These are phyloP conservation scores for Fraxinus sp. DNA, from an alignment of 305 asterid species.

Conservation along the genomic window DNA sequence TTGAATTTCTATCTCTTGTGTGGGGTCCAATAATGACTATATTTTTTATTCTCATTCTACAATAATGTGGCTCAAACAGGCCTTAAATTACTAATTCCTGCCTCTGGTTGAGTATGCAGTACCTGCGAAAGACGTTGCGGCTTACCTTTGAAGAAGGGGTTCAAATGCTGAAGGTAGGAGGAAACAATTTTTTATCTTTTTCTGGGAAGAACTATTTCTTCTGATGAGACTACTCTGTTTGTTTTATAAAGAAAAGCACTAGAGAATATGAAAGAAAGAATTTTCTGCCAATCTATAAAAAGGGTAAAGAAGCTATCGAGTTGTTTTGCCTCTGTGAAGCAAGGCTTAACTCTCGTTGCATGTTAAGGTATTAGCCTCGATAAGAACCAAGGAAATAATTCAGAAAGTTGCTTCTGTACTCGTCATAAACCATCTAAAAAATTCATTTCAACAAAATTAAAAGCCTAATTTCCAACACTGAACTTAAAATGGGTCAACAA, in stretches of 20 bases:
- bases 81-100: neutral
- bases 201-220: neutral
- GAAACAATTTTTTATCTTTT: neutral
- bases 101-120: constrained; percentile 52
- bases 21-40: no score
- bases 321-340: neutral
- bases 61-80: no score
- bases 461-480: neutral
- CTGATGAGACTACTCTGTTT: neutral
- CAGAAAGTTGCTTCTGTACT: neutral
- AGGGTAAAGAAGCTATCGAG: neutral
- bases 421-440: neutral
- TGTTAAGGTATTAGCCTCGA: neutral
- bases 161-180: constrained; percentile 79
- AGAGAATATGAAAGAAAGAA: neutral
- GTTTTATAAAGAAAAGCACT: neutral
- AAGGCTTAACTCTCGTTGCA: neutral
- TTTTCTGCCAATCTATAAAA: neutral
- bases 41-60: no score
- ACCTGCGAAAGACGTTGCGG: constrained; percentile 60
- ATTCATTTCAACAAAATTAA: neutral
- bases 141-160: constrained; percentile 89
- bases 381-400: neutral
- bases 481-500: neutral
- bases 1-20: no score